Evolutionary conservation across 2,329 filamentous ascomycete species (phyloP).

Genomic region (Didymella glomerata): DNA sequence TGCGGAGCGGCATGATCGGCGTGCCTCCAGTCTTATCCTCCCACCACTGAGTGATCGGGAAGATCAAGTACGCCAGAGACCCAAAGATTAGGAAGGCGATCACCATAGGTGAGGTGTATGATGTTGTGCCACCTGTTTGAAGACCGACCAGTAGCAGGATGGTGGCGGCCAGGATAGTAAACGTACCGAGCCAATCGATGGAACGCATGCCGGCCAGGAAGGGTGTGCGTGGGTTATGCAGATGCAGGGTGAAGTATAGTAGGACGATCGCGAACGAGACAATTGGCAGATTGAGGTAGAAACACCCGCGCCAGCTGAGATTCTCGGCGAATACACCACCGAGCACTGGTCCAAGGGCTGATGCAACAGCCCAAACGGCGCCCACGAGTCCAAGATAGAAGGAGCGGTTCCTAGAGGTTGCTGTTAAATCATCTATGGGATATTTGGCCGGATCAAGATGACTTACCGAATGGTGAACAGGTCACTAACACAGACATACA

Average conservation of each 20-base stretch:
- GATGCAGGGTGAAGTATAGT: conserved; percentile 61
- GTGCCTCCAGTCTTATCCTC: conserved; percentile 66
- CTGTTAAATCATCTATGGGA: conserved; percentile 29
- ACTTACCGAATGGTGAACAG: conserved; percentile 56
- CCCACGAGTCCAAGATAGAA: conserved; percentile 63
- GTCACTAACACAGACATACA: conserved; percentile 64
- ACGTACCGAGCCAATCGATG: conserved; percentile 63
- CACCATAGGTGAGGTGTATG: conserved; percentile 60
- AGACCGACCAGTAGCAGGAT: conserved; percentile 62
- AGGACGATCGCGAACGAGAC: conserved; percentile 59
- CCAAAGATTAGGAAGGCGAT: conserved; percentile 62
- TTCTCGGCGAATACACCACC: conserved; percentile 60
- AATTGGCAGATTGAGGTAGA: conserved; percentile 57
- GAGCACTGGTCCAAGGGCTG: conserved; percentile 61
- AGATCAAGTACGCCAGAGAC: conserved; percentile 54
- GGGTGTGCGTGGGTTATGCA: conserved; percentile 61
- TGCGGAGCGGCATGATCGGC: conserved; percentile 74
- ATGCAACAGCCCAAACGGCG: conserved; percentile 65
- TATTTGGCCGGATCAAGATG: background rate
- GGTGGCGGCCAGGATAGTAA: conserved; percentile 59
- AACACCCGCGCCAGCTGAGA: conserved; percentile 62
- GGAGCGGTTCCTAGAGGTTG: conserved; percentile 43
- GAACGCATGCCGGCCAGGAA: conserved; percentile 57
- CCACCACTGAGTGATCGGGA: conserved; percentile 70
- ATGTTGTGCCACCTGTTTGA: conserved; percentile 59